Conservation (phyloP, 805 yeast species). For the Zygoascus bituminiphila region DNA sequence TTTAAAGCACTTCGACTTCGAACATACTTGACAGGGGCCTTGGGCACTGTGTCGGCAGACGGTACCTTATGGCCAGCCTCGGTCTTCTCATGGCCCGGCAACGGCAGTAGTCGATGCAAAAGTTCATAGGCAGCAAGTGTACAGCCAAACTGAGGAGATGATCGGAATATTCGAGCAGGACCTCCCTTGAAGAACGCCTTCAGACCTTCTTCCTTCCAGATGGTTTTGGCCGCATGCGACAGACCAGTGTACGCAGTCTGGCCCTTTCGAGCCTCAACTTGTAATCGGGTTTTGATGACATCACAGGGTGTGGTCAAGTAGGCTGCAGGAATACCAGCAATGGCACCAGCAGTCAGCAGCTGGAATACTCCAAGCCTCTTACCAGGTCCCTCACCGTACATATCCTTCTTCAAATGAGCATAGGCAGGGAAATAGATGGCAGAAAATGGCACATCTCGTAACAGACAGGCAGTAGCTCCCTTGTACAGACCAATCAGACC, state of each 20-base stretch:
- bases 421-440: slow-evolving; percentile 97
- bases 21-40: slow-evolving; percentile 30
- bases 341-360: slow-evolving; percentile 76
- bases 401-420: slow-evolving; percentile 78
- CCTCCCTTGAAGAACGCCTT: slow-evolving; percentile 93
- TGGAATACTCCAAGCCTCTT: slow-evolving; percentile 73
- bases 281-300: slow-evolving; percentile 91
- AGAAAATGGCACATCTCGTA: slow-evolving; percentile 93
- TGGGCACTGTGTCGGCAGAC: slow-evolving; percentile 21
- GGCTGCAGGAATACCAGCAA: slow-evolving; percentile 98
- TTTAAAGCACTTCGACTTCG: slow-evolving; percentile 36
- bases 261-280: slow-evolving; percentile 69
- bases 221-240: slow-evolving; percentile 64
- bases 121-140: slow-evolving; percentile 96
- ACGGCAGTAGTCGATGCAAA: slow-evolving; percentile 71
- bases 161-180: slow-evolving; percentile 85
- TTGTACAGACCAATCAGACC: slow-evolving; percentile 83
- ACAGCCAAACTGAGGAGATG: slow-evolving; percentile 97
- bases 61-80: slow-evolving; percentile 39
- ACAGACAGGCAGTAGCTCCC: slow-evolving; percentile 84
- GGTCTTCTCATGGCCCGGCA: slow-evolving; percentile 35
- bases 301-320: slow-evolving; percentile 94
- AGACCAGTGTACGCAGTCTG: slow-evolving; percentile 74
- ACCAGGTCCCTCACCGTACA: slow-evolving; percentile 77
- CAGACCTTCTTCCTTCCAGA: slow-evolving; percentile 74